These are phyloP conservation scores for Phoma sp. DNA, from an alignment of 2,329 filamentous ascomycete genomes.

Conservation along the genomic window DNA sequence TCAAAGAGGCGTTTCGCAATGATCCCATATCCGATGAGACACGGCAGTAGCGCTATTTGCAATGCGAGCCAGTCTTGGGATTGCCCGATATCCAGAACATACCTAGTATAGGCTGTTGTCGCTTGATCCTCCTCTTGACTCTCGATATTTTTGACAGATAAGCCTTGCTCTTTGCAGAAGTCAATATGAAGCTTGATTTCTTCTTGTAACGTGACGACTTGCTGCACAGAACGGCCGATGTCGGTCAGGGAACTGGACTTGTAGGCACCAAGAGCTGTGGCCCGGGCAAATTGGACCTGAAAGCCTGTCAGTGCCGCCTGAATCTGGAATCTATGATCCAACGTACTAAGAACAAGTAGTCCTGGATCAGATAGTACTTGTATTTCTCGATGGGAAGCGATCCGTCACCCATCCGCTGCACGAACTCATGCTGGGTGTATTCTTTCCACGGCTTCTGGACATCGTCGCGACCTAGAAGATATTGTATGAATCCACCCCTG, in stretches of 20 bases:
- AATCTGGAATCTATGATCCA: background rate
- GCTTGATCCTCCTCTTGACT: conserved; percentile 75
- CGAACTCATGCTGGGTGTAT: conserved; percentile 84
- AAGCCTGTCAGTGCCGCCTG: conserved; percentile 13
- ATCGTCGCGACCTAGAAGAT: conserved; percentile 75
- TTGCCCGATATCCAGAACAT: conserved; percentile 86
- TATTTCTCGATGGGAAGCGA: conserved; percentile 77
- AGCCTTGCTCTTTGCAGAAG: conserved; percentile 82
- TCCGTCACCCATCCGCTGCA: conserved; percentile 75
- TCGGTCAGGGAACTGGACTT: conserved; percentile 77
- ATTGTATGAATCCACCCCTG: conserved; percentile 78
- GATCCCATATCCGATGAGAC: conserved; percentile 84
- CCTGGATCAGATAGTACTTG: conserved; percentile 88
- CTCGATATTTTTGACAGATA: conserved; percentile 75
- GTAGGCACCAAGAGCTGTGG: conserved; percentile 83
- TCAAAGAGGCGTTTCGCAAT: conserved; percentile 74
- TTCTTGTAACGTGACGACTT: conserved; percentile 76
- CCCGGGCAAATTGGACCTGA: conserved; percentile 84
- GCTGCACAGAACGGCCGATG: conserved; percentile 71
- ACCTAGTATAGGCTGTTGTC: conserved; percentile 81
- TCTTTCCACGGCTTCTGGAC: conserved; percentile 75
- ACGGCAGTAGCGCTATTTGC: conserved; percentile 83
- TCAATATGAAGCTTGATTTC: conserved; percentile 82
- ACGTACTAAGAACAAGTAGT: conserved; percentile 86
- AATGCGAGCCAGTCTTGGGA: conserved; percentile 88